Evolutionary conservation across 176 grass and related monocot genomes (phyloP), one percentile per base, ranked within the genome.

Genomic region (Themeda triandra): DNA sequence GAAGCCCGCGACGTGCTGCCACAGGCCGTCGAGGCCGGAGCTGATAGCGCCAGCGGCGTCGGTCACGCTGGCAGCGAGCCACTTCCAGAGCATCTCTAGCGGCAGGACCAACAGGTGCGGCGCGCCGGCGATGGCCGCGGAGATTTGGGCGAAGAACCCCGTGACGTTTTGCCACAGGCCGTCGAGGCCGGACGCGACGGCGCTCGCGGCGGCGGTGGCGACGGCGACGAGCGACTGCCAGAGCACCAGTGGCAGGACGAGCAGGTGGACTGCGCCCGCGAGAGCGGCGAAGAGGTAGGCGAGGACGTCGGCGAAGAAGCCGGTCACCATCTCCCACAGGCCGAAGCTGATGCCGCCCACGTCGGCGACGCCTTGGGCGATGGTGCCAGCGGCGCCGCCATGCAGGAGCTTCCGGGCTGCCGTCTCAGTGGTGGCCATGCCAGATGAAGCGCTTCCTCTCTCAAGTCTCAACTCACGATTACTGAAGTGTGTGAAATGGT

Each of bases 371-470:
- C 45, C 66, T 39, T 15, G 32, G 6, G 63, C 80, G 23, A 71
- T 18, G 49, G 44, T 60, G 33, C 32, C 66, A 42, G 76, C 82
- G 29, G 32, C 70, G 33, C 44, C 66, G 56, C 76, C 82, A 30
- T 69, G 77, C 24, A 85, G 82, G 49, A 89, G 77, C 71, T 85
- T 81, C 87, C 77, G 69, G 30, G 87, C 10, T 76, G 63, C 70
- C 3, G 31, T 40, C 19, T 40, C 23, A 48, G 17, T 32, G 30
- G 81, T 24, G 29, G 39, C 82, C 82, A 89, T 89, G 17, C 28
- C 69, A 35, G 70, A 65, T 66, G 8, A 13, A 35, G 40, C 30
- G 79, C 44, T 23, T 79, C 60, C 25, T 25, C 27, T 41, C 27
- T 15, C 62, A 6, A 63, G 25, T 10, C 68, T 40, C 35, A 33